Base-by-base conservation (phyloP, 2,329 filamentous ascomycete species). In the Apiospora saccharicola region DNA sequence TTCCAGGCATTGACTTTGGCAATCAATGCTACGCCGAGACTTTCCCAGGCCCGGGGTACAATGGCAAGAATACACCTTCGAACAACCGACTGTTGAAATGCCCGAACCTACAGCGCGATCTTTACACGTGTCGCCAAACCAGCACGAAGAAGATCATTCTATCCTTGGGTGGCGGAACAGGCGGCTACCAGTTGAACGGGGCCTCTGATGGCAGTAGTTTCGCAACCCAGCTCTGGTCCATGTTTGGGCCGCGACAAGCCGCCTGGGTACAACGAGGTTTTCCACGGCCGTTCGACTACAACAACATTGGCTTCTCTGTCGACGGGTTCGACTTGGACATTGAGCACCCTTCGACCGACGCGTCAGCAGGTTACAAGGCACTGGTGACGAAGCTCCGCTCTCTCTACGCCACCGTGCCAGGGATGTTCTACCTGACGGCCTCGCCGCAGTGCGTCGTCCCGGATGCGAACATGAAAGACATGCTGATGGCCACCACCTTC, bases 371-470 rank as follows among this genome's bases (percentile, higher is more conserved):
- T 7, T 82, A 82, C 73, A 78, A 72, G 30, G 78, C 79, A 5
- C 74, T 81, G 1, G 77, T 76, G 12, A 76, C 70, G 3, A 74
- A 76, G 10, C 75, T 82, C 16, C 76, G 78, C 14, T 53, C 72
- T 1, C 75, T 79, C 24, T 82, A 76, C 69, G 68, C 71, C 26
- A 72, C 74, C 0, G 76, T 69, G 3, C 34, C 67, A 8, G 74
- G 72, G 69, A 76, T 76, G 1, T 71, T 83, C 53, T 79, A 83
- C 75, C 81, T 88, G 68, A 83, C 84, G 7, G 85, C 80, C 30
- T 64, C 57, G 34, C 57, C 57, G 57, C 83, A 87, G 74, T 87
- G 86, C 76, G 77, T 85, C 74, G 83, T 87, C 51, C 78, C 82
- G 14, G 76, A 82, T 70, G 80, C 82, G 57, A 77, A 81, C 73